Evolutionary conservation across 2,329 filamentous ascomycete species (phyloP).

Genomic region (Peltaster fructicola): DNA sequence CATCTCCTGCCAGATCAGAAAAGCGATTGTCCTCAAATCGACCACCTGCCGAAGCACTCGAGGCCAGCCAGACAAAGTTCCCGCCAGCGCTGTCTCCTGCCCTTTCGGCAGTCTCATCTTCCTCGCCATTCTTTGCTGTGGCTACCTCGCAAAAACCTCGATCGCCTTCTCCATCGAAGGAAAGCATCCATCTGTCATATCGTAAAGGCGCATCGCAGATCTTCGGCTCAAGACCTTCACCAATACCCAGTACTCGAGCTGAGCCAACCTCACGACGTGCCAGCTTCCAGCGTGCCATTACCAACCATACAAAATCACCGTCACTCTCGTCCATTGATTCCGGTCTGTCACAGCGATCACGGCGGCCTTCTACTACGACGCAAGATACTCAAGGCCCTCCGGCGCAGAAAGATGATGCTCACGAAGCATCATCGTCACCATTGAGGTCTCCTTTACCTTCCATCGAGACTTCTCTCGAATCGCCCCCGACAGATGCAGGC

Average conservation of each 20-base stretch:
- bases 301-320: conserved; percentile 15
- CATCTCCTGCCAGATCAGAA: conserved; percentile 21
- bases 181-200: conserved; percentile 31
- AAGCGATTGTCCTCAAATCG: conserved; percentile 9
- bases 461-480: conserved; percentile 14
- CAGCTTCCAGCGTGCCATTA: conserved; percentile 4
- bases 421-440: too few relatives aligned
- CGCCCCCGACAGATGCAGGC: conserved; percentile 3
- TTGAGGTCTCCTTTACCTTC: too few relatives aligned
- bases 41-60: too few relatives aligned
- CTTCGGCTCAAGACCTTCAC: conserved; percentile 19
- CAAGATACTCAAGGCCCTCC: conserved; percentile 1
- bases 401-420: too few relatives aligned
- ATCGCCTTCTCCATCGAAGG: conserved; percentile 29
- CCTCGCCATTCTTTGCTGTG: conserved; percentile 17
- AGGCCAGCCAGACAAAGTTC: conserved; percentile 10
- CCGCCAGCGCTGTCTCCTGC: conserved; percentile 18
- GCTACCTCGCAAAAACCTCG: conserved; percentile 11
- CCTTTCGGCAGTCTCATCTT: conserved; percentile 12
- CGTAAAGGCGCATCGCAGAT: conserved; percentile 32
- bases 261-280: conserved; percentile 1
- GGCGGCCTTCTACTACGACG: conserved; percentile 15
- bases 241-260: too few relatives aligned
- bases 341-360: conserved; percentile 15
- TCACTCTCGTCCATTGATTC: conserved; percentile 31